A percentile compares a stretch with the other conserved stretches of the same genome.
Evolutionary conservation across 306 rosid species (phyloP).

Genomic region (Cucumis sativus): Cucumber_9930_V3 NC_026657.2:13789501-13790000

Average conservation of each 20-base stretch:
- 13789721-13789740: background rate
- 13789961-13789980: constrained; percentile 80
- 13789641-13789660: background rate
- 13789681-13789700: background rate
- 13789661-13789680: background rate
- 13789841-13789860: constrained; percentile 90
- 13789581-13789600: background rate
- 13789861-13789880: constrained; percentile 85
- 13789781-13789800: background rate
- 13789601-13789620: background rate
- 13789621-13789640: background rate
- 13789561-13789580: background rate
- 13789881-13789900: constrained; percentile 98
- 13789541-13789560: background rate
- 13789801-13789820: constrained; percentile 7
- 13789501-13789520: background rate
- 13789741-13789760: background rate
- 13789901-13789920: constrained; percentile 84
- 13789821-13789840: constrained; percentile 87
- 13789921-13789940: constrained; percentile 80
- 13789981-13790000: constrained; percentile 31
- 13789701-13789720: background rate
- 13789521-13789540: background rate
- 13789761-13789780: background rate
- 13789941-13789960: constrained; percentile 99